Conservation (phyloP, 2,329 filamentous ascomycete genomes). For the Calonectria pauciramosa region DNA sequence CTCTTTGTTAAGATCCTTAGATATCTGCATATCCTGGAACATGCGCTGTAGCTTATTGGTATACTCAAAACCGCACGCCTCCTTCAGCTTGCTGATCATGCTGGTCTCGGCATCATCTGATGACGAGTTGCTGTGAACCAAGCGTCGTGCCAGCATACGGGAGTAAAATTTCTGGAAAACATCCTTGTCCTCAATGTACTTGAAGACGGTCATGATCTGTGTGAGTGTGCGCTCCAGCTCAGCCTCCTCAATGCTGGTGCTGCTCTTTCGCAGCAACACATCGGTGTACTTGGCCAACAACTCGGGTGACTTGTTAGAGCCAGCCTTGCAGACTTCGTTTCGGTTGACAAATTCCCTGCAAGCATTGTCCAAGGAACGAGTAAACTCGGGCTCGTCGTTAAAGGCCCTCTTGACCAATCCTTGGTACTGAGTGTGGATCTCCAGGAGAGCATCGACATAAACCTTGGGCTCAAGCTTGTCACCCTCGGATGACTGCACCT, state of each 20-base stretch:
- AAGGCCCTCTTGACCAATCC: constrained; percentile 93
- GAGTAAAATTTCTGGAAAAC: constrained; percentile 99
- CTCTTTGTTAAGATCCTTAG: constrained; percentile 92
- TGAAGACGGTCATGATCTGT: constrained; percentile 99
- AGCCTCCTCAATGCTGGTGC: constrained; percentile 91
- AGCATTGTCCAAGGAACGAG: constrained; percentile 94
- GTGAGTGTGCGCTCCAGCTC: constrained; percentile 90
- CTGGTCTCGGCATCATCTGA: constrained; percentile 98
- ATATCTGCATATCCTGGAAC: constrained; percentile 99
- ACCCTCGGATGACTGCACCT: constrained; percentile 86
- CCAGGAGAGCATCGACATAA: constrained; percentile 94
- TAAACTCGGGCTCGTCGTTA: constrained; percentile 96
- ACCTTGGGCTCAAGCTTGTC: constrained; percentile 96
- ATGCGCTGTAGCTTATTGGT: constrained; percentile 99
- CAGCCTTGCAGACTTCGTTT: constrained; percentile 94
- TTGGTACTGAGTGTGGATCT: constrained; percentile 95
- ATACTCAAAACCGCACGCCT: constrained; percentile 98
- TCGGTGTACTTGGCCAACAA: constrained; percentile 96
- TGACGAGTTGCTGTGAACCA: constrained; percentile 95
- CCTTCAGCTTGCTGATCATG: constrained; percentile 99
- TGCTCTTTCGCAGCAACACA: constrained; percentile 90
- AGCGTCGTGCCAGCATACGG: constrained; percentile 91
- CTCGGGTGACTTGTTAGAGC: constrained; percentile 94
- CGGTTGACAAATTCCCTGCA: constrained; percentile 98
- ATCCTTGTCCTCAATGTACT: constrained; percentile 99